phyloP scores from a whole-genome alignment of 768 basidiomycete genomes.

The Termitomyces eurrhizus region DNA sequence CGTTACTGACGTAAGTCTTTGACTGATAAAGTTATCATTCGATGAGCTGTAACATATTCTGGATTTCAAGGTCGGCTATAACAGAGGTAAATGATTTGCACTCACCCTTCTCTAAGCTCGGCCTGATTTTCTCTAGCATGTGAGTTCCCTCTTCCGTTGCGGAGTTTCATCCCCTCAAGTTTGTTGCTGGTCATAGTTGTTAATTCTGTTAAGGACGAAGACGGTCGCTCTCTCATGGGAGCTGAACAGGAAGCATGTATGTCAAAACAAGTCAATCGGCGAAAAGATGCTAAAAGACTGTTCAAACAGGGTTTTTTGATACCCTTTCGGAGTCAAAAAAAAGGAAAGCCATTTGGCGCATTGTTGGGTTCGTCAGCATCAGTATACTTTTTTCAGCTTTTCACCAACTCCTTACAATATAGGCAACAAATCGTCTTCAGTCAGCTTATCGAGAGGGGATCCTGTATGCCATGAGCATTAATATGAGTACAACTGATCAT shows the following conservation, averaged over 20 bases:
- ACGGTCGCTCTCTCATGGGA: background rate
- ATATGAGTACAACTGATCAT: too few species aligned
- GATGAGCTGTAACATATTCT: too few species aligned
- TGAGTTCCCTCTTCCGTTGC: background rate
- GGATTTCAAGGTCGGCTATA: too few species aligned
- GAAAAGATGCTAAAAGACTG: background rate
- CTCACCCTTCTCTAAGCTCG: background rate
- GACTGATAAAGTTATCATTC: background rate
- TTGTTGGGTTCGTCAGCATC: background rate
- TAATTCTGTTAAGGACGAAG: background rate
- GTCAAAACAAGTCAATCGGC: background rate
- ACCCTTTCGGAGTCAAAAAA: background rate
- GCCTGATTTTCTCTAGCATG: background rate
- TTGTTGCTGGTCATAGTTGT: background rate
- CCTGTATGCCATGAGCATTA: background rate
- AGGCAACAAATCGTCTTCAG: background rate
- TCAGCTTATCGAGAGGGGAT: background rate
- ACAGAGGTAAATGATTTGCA: background rate
- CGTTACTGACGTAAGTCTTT: background rate
- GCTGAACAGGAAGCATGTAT: slow-evolving; percentile 2
- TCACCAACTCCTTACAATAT: too few species aligned
- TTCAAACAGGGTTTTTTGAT: background rate
- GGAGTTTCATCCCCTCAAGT: background rate
- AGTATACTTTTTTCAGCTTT: background rate
- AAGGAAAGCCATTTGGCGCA: background rate